A percentile compares a stretch with the other conserved stretches of the same genome.
phyloP scores from a whole-genome alignment of 2,329 filamentous ascomycete genomes.

The Ophiocordyceps camponoti-floridani region DNA sequence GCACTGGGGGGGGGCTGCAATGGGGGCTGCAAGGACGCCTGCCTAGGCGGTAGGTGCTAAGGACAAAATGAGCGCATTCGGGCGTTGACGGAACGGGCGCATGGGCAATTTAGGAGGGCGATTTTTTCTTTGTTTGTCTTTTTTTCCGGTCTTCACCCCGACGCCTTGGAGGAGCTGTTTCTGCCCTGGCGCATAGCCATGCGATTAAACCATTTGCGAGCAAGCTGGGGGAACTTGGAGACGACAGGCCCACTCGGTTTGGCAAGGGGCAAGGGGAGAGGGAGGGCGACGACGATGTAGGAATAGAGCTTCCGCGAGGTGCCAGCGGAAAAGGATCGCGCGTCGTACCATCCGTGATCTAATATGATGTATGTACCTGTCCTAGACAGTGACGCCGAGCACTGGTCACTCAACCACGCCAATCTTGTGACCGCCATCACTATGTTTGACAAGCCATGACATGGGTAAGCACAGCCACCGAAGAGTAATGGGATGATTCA shows the following conservation, averaged over 20 bases:
- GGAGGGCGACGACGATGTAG: slow-evolving; percentile 14
- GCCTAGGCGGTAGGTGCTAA: background rate
- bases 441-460: background rate
- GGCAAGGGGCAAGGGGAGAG: slow-evolving; percentile 5
- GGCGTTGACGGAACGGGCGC: slow-evolving; percentile 12
- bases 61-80: slow-evolving; percentile 2
- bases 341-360: slow-evolving; percentile 19
- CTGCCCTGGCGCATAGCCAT: slow-evolving; percentile 6
- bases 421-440: background rate
- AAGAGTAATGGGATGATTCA: no score
- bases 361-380: slow-evolving; percentile 16
- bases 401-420: background rate
- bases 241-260: slow-evolving; percentile 9
- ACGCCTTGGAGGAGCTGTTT: slow-evolving; percentile 5
- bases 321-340: slow-evolving; percentile 15
- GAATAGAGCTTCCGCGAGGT: slow-evolving; percentile 19
- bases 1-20: background rate
- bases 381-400: slow-evolving; percentile 20
- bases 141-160: slow-evolving; percentile 4
- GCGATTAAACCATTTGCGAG: background rate
- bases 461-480: background rate
- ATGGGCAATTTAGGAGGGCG: slow-evolving; percentile 12
- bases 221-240: slow-evolving; percentile 1
- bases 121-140: slow-evolving; percentile 4
- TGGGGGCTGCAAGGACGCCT: background rate